phyloP scores from a whole-genome alignment of 2,329 filamentous ascomycete genomes.

The Malbranchea cinnamomea region DNA sequence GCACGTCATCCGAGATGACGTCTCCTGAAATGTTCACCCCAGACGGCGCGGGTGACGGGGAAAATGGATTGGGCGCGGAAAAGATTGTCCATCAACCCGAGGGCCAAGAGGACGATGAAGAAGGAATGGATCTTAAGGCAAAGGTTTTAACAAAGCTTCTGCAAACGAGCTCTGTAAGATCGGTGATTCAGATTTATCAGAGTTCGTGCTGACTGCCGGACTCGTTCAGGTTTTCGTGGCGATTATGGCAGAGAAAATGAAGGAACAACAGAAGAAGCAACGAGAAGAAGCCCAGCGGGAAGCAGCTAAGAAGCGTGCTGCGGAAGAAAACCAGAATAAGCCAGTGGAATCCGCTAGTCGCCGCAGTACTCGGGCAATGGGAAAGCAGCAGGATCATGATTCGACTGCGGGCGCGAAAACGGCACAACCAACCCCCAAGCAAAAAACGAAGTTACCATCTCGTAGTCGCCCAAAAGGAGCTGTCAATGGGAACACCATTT shows the following conservation, averaged over 20 bases:
- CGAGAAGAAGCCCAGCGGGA: conserved; percentile 27
- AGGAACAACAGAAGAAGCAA: conserved; percentile 27
- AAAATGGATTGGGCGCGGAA: no score
- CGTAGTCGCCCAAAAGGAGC: conserved; percentile 16
- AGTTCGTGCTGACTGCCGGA: conserved; percentile 6
- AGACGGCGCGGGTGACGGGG: no score
- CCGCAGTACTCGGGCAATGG: conserved; percentile 20
- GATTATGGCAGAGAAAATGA: conserved; percentile 36
- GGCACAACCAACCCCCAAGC: neutral
- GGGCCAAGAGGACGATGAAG: conserved; percentile 18
- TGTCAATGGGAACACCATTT: conserved; percentile 32
- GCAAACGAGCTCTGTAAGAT: conserved; percentile 29
- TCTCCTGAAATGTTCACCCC: no score
- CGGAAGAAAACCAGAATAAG: conserved; percentile 15
- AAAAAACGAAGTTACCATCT: conserved; percentile 14
- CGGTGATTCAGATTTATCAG: neutral
- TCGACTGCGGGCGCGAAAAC: conserved; percentile 8
- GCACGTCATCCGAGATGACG: no score
- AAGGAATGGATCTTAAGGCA: conserved; percentile 29
- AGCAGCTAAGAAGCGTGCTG: conserved; percentile 19
- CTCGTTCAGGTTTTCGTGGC: conserved; percentile 30
- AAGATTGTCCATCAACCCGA: no score
- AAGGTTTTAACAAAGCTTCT: conserved; percentile 31
- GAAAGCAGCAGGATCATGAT: conserved; percentile 13
- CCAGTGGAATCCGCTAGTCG: conserved; percentile 11